A percentile compares a stretch with the other conserved stretches of the same genome.
These are phyloP conservation scores for Pestalotiopsis sp. DNA, from an alignment of 2,329 filamentous ascomycete species.

Conservation along the genomic window DNA sequence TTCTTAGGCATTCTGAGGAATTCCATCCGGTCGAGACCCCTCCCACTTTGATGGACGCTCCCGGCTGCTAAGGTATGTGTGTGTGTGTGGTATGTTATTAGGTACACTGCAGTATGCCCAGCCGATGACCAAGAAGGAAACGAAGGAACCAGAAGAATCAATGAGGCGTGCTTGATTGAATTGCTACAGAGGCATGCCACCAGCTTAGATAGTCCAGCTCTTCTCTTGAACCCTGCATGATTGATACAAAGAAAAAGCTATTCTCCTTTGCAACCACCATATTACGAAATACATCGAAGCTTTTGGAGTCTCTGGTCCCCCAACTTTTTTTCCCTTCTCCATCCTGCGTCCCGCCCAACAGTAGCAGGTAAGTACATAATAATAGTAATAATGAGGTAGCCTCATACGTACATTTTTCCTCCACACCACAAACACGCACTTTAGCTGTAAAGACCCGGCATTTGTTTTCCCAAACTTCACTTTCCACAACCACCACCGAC, in stretches of 20 bases:
- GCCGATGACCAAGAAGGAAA: not conserved
- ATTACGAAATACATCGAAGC: not conserved
- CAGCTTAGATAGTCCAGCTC: no score
- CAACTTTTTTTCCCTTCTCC: not conserved
- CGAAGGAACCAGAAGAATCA: not conserved
- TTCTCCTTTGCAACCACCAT: not conserved
- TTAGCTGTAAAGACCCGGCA: not conserved
- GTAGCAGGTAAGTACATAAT: not conserved
- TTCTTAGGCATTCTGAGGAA: slow-evolving; percentile 10
- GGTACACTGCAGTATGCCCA: not conserved
- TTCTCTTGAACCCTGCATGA: not conserved
- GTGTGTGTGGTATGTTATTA: not conserved
- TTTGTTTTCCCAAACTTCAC: not conserved
- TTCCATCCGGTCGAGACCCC: slow-evolving; percentile 3
- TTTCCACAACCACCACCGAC: not conserved
- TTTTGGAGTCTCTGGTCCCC: not conserved
- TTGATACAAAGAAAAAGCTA: not conserved
- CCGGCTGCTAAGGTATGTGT: not conserved
- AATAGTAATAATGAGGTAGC: not conserved
- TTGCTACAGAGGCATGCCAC: not conserved
- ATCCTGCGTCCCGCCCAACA: not conserved
- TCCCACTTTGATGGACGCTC: not conserved
- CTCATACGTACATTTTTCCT: not conserved
- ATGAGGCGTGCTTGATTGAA: not conserved
- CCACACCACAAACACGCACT: slow-evolving; percentile 1